phyloP scores from a whole-genome alignment of 352 stramenopile genomes.

The Stramenopiles sp. region DNA sequence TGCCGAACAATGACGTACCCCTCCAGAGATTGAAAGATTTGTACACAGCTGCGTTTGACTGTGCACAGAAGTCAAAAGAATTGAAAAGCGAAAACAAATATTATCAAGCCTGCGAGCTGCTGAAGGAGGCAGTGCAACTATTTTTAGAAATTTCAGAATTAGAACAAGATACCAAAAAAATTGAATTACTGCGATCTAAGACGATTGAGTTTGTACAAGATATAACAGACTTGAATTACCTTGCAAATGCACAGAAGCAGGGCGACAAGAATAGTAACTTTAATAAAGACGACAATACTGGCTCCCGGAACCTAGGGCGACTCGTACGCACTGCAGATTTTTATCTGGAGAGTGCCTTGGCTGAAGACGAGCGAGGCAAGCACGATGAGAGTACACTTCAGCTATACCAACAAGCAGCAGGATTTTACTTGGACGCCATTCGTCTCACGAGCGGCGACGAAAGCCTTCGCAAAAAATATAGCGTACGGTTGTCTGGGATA shows the following conservation, averaged over 20 bases:
- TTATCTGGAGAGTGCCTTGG: not conserved
- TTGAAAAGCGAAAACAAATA: not conserved
- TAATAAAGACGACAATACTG: not conserved
- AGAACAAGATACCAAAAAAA: not conserved
- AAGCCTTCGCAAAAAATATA: not conserved
- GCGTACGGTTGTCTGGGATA: not conserved
- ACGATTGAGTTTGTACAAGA: not conserved
- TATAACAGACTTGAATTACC: not conserved
- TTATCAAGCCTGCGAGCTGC: not conserved
- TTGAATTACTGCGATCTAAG: not conserved
- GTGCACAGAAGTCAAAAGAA: not conserved
- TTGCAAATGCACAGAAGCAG: not conserved
- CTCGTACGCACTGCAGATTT: not conserved
- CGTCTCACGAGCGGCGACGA: not conserved
- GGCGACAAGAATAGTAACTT: not conserved
- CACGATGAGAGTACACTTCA: not conserved
- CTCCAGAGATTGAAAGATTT: not conserved
- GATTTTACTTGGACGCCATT: not conserved
- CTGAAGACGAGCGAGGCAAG: not conserved
- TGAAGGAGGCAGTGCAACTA: not conserved
- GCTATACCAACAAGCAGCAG: not conserved
- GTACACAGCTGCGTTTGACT: not conserved
- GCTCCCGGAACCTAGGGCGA: not conserved
- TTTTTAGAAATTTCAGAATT: not conserved
- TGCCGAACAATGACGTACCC: not conserved